These are phyloP conservation scores for Polyporus tsugae DNA, from an alignment of 1,284 basidiomycete species.

Conservation along the genomic window DNA sequence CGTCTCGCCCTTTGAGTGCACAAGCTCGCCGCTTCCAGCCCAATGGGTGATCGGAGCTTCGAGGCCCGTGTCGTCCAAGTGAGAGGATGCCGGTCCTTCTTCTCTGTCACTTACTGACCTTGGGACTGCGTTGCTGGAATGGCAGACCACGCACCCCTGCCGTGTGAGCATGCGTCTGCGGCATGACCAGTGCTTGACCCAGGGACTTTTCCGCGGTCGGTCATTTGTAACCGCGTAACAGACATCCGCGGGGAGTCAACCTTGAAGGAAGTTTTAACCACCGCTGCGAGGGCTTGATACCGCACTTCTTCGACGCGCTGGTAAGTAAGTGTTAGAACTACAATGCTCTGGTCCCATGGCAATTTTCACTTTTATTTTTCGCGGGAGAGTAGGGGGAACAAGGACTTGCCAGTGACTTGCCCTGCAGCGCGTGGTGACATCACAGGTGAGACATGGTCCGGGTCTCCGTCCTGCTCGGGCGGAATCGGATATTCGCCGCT, in stretches of 20 bases:
- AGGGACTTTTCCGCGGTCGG: neutral
- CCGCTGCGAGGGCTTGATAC: too few relatives aligned
- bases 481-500: too few relatives aligned
- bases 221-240: neutral
- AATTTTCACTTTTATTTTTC: too few relatives aligned
- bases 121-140: neutral
- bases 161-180: neutral
- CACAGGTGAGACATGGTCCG: too few relatives aligned
- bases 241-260: neutral
- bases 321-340: too few relatives aligned
- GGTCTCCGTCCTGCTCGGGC: too few relatives aligned
- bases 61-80: neutral
- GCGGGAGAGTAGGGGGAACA: too few relatives aligned
- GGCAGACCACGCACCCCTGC: neutral
- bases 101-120: neutral
- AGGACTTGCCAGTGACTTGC: too few relatives aligned
- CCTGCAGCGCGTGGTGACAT: too few relatives aligned
- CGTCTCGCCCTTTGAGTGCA: neutral
- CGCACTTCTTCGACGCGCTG: too few relatives aligned
- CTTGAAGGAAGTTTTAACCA: neutral
- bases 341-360: too few relatives aligned
- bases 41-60: neutral
- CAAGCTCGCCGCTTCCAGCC: conserved; percentile 1
- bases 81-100: neutral
- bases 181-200: too few relatives aligned